Percentiles rank a stretch among this genome's conserved stretches.
phyloP scores from a whole-genome alignment of 345 rosid genomes.

The Citrus unshiu region DNA sequence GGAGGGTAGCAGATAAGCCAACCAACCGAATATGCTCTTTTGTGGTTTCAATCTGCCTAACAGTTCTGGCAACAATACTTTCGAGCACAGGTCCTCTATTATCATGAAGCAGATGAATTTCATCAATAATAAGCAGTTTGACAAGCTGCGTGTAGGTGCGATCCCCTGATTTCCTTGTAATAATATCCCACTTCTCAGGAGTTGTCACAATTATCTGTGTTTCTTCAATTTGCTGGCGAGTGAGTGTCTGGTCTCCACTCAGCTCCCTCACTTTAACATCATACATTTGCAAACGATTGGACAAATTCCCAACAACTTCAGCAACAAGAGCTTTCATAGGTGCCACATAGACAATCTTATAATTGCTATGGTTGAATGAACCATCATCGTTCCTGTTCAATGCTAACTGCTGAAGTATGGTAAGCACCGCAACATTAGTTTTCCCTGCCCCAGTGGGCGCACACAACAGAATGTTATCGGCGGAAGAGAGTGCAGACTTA shows the following conservation, averaged over 20 bases:
- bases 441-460: slow-evolving; percentile 99
- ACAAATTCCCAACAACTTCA: slow-evolving; percentile 89
- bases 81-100: slow-evolving; percentile 98
- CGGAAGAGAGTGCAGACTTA: slow-evolving; percentile 67
- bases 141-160: slow-evolving; percentile 95
- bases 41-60: slow-evolving; percentile 89
- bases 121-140: slow-evolving; percentile 87
- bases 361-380: slow-evolving; percentile 62
- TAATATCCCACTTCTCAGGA: slow-evolving; percentile 98
- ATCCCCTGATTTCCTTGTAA: slow-evolving; percentile 97
- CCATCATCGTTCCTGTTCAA: slow-evolving; percentile 61
- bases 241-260: slow-evolving; percentile 92
- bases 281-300: slow-evolving; percentile 75
- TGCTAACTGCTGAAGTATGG: slow-evolving; percentile 92
- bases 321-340: slow-evolving; percentile 99
- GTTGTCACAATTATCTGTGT: slow-evolving; percentile 97
- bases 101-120: slow-evolving; percentile 97
- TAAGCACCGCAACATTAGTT: slow-evolving; percentile 93
- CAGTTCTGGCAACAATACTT: slow-evolving; percentile 96
- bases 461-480: slow-evolving; percentile 86
- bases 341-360: slow-evolving; percentile 95
- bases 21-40: slow-evolving; percentile 92
- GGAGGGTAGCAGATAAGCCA: slow-evolving; percentile 91
- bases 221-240: slow-evolving; percentile 91
- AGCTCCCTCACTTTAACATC: slow-evolving; percentile 83